Evolutionary conservation across 768 basidiomycete species (phyloP).

Genomic region (Amanita molliuscula): DNA sequence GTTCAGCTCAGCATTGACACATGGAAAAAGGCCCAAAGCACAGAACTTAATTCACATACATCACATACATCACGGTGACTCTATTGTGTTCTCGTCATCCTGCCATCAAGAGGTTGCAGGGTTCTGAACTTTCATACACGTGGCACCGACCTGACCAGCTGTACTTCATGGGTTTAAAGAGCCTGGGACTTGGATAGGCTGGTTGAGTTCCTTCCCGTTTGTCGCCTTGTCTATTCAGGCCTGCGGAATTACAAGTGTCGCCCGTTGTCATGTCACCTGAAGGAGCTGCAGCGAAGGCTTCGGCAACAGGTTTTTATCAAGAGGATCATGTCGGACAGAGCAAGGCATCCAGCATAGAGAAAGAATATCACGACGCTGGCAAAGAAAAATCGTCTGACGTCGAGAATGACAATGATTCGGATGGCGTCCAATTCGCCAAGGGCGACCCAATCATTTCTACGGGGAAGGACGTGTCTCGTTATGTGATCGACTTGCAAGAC

Average conservation of each 20-base stretch:
- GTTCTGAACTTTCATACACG: too few relatives aligned
- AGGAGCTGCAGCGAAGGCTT: not conserved
- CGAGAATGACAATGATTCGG: not conserved
- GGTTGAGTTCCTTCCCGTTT: not conserved
- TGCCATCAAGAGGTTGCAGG: too few relatives aligned
- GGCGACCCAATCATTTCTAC: constrained; percentile 8
- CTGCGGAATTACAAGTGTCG: not conserved
- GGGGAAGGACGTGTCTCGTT: constrained; percentile 25
- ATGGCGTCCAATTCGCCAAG: not conserved
- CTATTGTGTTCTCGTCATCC: too few relatives aligned
- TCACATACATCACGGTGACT: too few relatives aligned
- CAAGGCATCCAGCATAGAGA: not conserved
- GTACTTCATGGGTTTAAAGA: not conserved
- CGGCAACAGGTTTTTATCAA: not conserved
- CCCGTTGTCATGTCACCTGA: not conserved
- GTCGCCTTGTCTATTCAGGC: not conserved
- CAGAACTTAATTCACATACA: too few relatives aligned
- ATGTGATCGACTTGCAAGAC: constrained; percentile 30
- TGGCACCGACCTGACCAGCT: too few relatives aligned
- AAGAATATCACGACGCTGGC: not conserved
- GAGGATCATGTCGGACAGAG: not conserved
- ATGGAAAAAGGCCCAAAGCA: too few relatives aligned
- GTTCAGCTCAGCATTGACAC: too few relatives aligned
- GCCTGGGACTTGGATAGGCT: not conserved
- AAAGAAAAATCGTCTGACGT: not conserved